These are phyloP conservation scores for Trichocomaceae sp. DNA, from an alignment of 2,329 filamentous ascomycete species.

Conservation along the genomic window DNA sequence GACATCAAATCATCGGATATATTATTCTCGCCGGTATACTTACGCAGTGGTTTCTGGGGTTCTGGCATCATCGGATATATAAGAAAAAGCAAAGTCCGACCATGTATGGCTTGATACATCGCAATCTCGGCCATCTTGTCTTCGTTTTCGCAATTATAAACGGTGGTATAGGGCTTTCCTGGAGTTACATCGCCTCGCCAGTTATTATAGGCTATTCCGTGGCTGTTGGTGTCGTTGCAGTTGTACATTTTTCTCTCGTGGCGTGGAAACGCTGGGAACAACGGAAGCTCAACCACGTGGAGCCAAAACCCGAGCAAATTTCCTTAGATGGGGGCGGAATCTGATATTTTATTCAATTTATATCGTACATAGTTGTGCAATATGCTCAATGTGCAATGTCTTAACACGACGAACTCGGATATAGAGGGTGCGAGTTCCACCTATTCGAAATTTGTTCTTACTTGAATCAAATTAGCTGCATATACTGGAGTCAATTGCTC, in stretches of 20 bases:
- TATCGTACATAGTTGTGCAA: not conserved
- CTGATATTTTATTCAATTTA: not conserved
- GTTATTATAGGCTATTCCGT: conserved; percentile 7
- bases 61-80: conserved; percentile 9
- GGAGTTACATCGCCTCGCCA: conserved; percentile 3
- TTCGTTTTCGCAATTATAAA: conserved; percentile 4
- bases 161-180: conserved; percentile 1
- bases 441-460: too few relatives aligned
- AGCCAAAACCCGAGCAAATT: not conserved
- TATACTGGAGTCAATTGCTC: too few relatives aligned
- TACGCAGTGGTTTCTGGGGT: conserved; percentile 5
- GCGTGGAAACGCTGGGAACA: conserved; percentile 7
- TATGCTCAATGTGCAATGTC: too few relatives aligned
- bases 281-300: not conserved
- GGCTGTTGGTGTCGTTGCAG: not conserved
- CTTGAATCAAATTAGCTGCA: too few relatives aligned
- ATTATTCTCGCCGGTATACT: not conserved
- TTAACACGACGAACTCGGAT: too few relatives aligned
- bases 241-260: conserved; percentile 6
- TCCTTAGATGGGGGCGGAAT: not conserved
- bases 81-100: conserved; percentile 1
- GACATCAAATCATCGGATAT: conserved; percentile 5
- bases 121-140: conserved; percentile 3
- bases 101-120: conserved; percentile 2
- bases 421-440: too few relatives aligned